phyloP scores from a whole-genome alignment of 2,329 filamentous ascomycete species.

The Erysiphe neolycopersici region DNA sequence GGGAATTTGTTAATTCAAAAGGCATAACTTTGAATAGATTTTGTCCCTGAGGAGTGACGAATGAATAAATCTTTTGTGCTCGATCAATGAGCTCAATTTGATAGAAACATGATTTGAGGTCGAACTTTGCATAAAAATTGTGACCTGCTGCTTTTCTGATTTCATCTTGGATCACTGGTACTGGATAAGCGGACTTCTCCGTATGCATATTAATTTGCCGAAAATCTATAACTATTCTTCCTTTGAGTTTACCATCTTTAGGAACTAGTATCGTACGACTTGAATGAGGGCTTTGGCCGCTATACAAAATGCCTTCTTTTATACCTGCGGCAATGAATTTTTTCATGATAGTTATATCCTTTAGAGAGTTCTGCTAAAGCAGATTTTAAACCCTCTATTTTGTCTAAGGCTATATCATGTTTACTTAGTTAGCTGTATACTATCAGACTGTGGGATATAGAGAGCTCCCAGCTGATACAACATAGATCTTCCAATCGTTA shows the following conservation, averaged over 20 bases:
- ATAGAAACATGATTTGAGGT: neutral
- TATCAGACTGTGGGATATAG: neutral
- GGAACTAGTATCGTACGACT: neutral
- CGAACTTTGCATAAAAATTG: neutral
- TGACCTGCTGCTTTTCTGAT: no score
- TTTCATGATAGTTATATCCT: no score
- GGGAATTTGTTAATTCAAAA: neutral
- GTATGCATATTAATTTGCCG: neutral
- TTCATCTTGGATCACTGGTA: neutral
- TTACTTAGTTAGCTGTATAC: neutral
- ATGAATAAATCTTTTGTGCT: neutral
- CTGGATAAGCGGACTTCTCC: neutral
- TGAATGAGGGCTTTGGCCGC: no score
- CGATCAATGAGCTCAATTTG: constrained; percentile 1
- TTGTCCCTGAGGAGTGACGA: neutral
- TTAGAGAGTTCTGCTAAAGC: no score
- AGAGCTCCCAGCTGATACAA: neutral
- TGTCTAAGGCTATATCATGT: no score
- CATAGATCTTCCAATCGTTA: neutral
- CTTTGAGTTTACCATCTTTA: neutral
- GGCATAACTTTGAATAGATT: neutral
- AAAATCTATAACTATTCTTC: neutral
- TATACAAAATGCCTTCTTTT: no score
- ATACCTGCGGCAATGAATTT: no score
- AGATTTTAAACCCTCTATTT: no score